Evolutionary conservation across 2,329 filamentous ascomycete species (phyloP), one percentile per base, ranked within the genome.

Genomic region (Verticillium alfalfae): DNA sequence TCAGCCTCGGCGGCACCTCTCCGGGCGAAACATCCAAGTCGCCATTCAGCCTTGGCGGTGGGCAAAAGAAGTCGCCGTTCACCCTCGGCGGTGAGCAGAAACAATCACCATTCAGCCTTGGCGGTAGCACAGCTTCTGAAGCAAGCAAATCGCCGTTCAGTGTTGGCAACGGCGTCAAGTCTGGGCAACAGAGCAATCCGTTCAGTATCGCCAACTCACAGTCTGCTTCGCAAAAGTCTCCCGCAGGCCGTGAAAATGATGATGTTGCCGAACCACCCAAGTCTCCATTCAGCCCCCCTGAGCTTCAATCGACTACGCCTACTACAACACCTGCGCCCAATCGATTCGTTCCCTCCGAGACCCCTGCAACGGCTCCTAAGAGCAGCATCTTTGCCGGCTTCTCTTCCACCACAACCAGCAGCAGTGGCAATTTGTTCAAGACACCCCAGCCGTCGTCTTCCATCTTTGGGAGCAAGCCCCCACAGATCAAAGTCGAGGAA

Each of bases 241-340:
- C 54, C 8, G 34, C 34, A 26, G 26, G 54, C 26, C 54, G 34
- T 15, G 54, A 31, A 31, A 52, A 4, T 9, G 18, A 10, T 18
- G 45, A 52, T 3, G n/a, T 18, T 15, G n/a, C 26, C 34, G 54
- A 75, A 13, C 71, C 77, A 66, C 68, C 73, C 58, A 77, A 76
- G 64, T 69, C 73, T 13, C 58, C 58, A 10, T 65, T 66, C 22
- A 36, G 54, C 16, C 41, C 65, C 16, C 38, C 16, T 9, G 56
- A 41, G 2, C 49, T 16, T 13, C 55, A 57, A 58, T 79, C 78
- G 2, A 80, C 78, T 2, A 84, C 82, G 1, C 83, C 83, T 2
- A 83, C 78, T 5, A 76, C 79, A 12, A 84, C 83, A 0, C 82
- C 83, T 3, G 81, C 81, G 2, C 74, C 81, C 3, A 72, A 76